These are phyloP conservation scores for Monilinia laxa DNA, from an alignment of 2,329 filamentous ascomycete genomes.

Conservation along the genomic window DNA sequence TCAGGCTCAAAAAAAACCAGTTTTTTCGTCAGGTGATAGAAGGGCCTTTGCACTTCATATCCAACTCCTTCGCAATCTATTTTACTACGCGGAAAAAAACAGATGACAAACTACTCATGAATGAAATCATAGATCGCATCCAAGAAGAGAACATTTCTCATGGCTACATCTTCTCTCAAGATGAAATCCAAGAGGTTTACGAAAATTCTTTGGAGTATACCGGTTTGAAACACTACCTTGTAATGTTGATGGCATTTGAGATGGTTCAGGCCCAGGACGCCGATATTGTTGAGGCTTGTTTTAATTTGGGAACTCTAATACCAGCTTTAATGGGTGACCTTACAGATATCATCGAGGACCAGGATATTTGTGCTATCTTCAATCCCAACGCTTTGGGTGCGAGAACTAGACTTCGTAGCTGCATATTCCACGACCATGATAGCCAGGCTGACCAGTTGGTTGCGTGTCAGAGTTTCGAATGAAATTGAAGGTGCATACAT, in stretches of 20 bases:
- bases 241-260: too few relatives aligned
- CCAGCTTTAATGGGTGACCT: neutral
- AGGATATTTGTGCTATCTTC: rapidly evolving
- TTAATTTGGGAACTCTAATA: neutral
- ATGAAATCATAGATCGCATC: neutral
- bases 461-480: neutral
- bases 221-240: neutral
- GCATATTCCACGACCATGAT: neutral
- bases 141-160: neutral
- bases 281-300: neutral
- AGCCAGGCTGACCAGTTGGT: neutral
- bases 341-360: neutral
- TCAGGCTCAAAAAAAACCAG: too few relatives aligned
- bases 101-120: neutral
- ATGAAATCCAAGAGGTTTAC: neutral
- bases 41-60: neutral
- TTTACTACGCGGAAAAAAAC: neutral
- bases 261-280: neutral
- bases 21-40: too few relatives aligned
- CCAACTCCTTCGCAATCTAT: neutral
- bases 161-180: neutral
- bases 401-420: neutral
- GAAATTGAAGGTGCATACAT: neutral
- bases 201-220: too few relatives aligned
- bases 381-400: neutral